Evolutionary conservation across 257 asterid genomes (phyloP).

Genomic region (Solanum sparsipilum): DNA sequence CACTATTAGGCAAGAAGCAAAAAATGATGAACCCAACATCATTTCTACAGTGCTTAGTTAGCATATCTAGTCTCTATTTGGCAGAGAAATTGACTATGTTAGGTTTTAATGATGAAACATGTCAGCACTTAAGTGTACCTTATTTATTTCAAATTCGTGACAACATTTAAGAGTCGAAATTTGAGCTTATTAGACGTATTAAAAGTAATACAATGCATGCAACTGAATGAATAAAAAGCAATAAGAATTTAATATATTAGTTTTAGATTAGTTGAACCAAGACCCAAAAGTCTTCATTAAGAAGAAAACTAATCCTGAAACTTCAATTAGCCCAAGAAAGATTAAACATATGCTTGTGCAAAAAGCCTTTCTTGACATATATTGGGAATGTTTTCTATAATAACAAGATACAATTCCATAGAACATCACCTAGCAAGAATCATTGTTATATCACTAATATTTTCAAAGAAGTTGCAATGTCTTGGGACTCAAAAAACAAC

Average conservation of each 20-base stretch:
- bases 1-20: no score
- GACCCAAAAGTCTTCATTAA: neutral
- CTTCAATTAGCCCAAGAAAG: neutral
- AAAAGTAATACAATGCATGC: no score
- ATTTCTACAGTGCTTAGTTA: constrained; percentile 62
- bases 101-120: constrained; percentile 30
- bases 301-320: neutral
- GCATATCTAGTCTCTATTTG: constrained; percentile 74
- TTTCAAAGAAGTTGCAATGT: no score
- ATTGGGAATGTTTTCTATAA: neutral
- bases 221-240: no score
- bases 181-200: no score
- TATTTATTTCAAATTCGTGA: neutral
- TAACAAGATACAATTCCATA: neutral
- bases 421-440: neutral
- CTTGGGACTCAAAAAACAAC: no score
- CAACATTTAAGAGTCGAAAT: no score
- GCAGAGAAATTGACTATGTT: constrained; percentile 75
- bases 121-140: neutral
- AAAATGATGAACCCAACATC: constrained; percentile 35
- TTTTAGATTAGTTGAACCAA: no score
- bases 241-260: no score
- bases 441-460: no score
- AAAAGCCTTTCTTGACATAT: neutral
- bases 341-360: neutral